Base-by-base conservation (phyloP, 441 rosid species). In the Adansonia rubrostipa region DNA sequence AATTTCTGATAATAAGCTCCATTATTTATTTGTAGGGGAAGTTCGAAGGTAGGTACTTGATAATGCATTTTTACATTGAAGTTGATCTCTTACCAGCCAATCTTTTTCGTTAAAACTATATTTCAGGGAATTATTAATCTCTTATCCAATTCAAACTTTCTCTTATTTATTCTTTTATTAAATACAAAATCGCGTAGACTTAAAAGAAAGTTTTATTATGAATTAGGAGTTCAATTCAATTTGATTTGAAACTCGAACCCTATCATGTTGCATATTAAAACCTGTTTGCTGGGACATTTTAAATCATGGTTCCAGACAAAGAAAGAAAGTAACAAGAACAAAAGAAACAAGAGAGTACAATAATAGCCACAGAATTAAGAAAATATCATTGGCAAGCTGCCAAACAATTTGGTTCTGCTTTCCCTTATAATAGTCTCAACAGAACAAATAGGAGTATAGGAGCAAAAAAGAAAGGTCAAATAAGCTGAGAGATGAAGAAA, bases 401-500 rank as follows among this genome's bases (percentile, higher is more conserved):
- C 42, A 36, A 36, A 36, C 42, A 36, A 36, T 36, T 36, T 36
- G 42, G 42, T 36, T 36, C 42, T 4, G 42, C 42, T 36, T 36
- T 36, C 42, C 42, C 42, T 36, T 24, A 33, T 20, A 15, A 10
- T 3, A 50, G 9, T 44, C 47, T 44, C 54, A 50, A 50, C n/a
- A 1, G 4, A 53, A 3, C 7, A 10, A 1, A 53, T 13, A 15
- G 58, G 58, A 10, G 19, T 51, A 13, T n/a, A n/a, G 22, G 60
- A 54, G 9, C 57, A 24, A 66, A 58, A 76, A 68, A 17, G 42
- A n/a, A 44, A 77, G 15, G 77, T 0, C 24, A 15, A 14, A 33
- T 17, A 62, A 80, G 67, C 70, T n/a, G 33, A 60, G 68, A 67
- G 40, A 86, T 67, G 83, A 71, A 73, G 78, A 79, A 81, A 76